phyloP scores from a whole-genome alignment of 345 rosid genomes.

The Rhodomyrtus tomentosa region DNA sequence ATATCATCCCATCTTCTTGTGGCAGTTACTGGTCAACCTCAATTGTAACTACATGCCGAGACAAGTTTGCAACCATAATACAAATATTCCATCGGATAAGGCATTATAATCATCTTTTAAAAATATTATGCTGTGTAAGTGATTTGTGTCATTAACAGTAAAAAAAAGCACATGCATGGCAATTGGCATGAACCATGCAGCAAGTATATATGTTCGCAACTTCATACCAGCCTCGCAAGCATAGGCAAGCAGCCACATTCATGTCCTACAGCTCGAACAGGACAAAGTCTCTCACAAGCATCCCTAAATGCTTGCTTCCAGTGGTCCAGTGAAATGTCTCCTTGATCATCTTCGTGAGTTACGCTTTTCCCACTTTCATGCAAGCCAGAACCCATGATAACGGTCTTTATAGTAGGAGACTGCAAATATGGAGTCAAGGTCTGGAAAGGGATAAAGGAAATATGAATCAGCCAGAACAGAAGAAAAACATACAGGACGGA shows the following conservation, averaged over 20 bases:
- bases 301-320: conserved; percentile 93
- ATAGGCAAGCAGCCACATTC: conserved; percentile 80
- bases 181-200: not conserved
- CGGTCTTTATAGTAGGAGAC: conserved; percentile 26
- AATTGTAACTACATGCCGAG: not conserved
- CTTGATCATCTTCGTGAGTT: conserved; percentile 35
- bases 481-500: not conserved
- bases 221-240: conserved; percentile 64
- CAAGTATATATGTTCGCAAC: not conserved
- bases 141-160: not conserved
- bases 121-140: not conserved
- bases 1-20: not conserved
- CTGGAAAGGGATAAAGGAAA: conserved; percentile 25
- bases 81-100: not conserved
- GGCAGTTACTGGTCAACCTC: not conserved
- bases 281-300: conserved; percentile 90
- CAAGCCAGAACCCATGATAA: conserved; percentile 25
- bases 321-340: conserved; percentile 54
- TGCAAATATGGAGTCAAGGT: conserved; percentile 95
- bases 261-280: conserved; percentile 83
- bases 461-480: conserved; percentile 2
- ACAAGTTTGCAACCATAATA: not conserved
- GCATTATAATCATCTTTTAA: not conserved
- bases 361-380: conserved; percentile 30
- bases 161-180: not conserved